Percentiles rank a stretch among this genome's conserved stretches.
phyloP scores from a whole-genome alignment of 306 rosid genomes.

The Dryas drummondii region DNA sequence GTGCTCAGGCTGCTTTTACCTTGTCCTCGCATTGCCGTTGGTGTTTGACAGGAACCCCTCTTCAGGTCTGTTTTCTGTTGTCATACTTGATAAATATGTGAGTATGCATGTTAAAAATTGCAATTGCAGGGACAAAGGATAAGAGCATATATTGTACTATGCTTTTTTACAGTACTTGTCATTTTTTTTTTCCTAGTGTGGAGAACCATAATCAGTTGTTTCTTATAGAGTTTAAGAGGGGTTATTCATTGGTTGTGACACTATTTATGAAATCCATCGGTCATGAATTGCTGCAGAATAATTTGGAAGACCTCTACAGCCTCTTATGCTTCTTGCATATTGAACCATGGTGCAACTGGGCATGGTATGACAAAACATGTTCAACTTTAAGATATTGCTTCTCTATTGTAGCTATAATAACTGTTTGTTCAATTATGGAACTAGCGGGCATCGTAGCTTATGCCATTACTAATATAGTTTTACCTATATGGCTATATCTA shows the following conservation, averaged over 20 bases:
- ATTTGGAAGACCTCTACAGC: conserved; percentile 82
- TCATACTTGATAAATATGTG: neutral
- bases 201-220: neutral
- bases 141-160: neutral
- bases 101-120: neutral
- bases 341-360: conserved; percentile 91
- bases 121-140: neutral
- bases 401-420: neutral
- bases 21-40: conserved; percentile 81
- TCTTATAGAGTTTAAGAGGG: neutral
- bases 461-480: neutral
- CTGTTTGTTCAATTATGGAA: neutral
- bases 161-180: neutral
- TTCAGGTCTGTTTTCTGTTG: conserved; percentile 56
- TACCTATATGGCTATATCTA: conserved; percentile 9
- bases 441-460: neutral
- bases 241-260: neutral
- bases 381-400: neutral
- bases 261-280: conserved; percentile 10
- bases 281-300: conserved; percentile 58
- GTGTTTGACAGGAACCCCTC: conserved; percentile 94
- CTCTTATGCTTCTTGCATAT: conserved; percentile 76
- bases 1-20: conserved; percentile 61
- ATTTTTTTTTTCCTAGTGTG: too few species aligned
- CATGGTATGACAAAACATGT: conserved; percentile 52